phyloP scores from a whole-genome alignment of 2,329 filamentous ascomycete species.

The Arthroderma uncinatum region DNA sequence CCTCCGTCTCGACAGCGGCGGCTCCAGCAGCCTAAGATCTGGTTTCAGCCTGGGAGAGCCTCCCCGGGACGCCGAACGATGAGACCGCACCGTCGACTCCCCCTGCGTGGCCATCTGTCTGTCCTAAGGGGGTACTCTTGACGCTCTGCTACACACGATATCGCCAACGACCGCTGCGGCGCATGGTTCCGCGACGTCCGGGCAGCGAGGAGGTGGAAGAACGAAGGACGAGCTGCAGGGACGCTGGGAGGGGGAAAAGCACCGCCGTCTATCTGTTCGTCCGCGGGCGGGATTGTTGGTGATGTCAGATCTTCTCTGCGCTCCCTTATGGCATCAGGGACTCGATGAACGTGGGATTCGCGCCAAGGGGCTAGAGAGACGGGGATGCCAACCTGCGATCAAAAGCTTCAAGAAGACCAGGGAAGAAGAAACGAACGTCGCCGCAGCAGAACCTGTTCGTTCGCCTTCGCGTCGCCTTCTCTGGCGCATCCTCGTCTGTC shows the following conservation, averaged over 20 bases:
- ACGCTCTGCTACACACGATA: background rate
- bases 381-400: too few species aligned
- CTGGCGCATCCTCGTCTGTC: too few species aligned
- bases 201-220: background rate
- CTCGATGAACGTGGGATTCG: background rate
- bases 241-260: too few species aligned
- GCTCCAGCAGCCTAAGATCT: constrained; percentile 11
- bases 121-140: too few species aligned
- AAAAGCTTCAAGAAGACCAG: too few species aligned
- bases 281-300: too few species aligned
- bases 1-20: constrained; percentile 11
- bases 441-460: too few species aligned
- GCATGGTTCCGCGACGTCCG: background rate
- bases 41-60: constrained; percentile 9
- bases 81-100: constrained; percentile 9
- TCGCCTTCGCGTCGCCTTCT: too few species aligned
- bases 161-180: background rate
- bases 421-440: too few species aligned
- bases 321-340: too few species aligned
- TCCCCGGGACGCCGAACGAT: constrained; percentile 8
- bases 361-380: background rate
- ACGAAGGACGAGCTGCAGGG: background rate
- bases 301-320: too few species aligned
- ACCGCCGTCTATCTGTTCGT: too few species aligned
- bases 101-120: constrained; percentile 10